Percentiles rank a stretch among this genome's conserved stretches.
phyloP scores from a whole-genome alignment of 106 monocot genomes.

The Dendrobium chrysotoxum region DNA sequence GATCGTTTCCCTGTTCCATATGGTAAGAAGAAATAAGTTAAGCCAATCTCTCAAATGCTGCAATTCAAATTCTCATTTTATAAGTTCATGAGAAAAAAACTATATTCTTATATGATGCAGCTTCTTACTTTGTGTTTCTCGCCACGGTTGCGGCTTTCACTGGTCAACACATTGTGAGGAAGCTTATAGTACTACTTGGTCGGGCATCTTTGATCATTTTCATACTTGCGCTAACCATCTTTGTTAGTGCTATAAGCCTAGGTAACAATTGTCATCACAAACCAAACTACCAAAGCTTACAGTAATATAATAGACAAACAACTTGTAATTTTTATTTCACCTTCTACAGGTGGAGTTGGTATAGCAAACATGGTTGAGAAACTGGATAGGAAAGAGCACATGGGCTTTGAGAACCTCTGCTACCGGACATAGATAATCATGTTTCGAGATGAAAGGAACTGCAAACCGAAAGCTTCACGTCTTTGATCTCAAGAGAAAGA shows the following conservation, averaged over 20 bases:
- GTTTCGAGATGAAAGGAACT: not conserved
- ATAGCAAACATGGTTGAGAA: constrained; percentile 53
- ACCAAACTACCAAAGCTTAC: not conserved
- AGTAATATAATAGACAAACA: not conserved
- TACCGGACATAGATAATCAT: constrained; percentile 6
- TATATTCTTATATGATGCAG: constrained; percentile 18
- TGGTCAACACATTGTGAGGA: constrained; percentile 45
- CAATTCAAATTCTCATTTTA: not conserved
- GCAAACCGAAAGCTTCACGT: not conserved
- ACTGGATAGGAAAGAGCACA: constrained; percentile 44
- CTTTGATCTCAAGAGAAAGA: not conserved
- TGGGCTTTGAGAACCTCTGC: constrained; percentile 68
- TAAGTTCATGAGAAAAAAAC: not conserved
- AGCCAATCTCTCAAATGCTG: not conserved
- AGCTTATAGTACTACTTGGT: constrained; percentile 37
- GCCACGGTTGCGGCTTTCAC: constrained; percentile 69
- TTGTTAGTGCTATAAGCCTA: constrained; percentile 49
- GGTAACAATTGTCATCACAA: constrained; percentile 17
- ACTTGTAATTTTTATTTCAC: not conserved
- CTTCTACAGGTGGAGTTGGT: constrained; percentile 48
- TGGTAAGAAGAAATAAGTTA: constrained; percentile 14
- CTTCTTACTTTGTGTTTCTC: constrained; percentile 40
- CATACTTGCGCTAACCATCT: constrained; percentile 48
- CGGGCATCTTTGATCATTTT: constrained; percentile 54
- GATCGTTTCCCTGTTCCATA: constrained; percentile 45